A percentile compares a stretch with the other conserved stretches of the same genome.
Conservation (phyloP, 495 filamentous ascomycete genomes). For the Hyaloscypha variabilis region DNA sequence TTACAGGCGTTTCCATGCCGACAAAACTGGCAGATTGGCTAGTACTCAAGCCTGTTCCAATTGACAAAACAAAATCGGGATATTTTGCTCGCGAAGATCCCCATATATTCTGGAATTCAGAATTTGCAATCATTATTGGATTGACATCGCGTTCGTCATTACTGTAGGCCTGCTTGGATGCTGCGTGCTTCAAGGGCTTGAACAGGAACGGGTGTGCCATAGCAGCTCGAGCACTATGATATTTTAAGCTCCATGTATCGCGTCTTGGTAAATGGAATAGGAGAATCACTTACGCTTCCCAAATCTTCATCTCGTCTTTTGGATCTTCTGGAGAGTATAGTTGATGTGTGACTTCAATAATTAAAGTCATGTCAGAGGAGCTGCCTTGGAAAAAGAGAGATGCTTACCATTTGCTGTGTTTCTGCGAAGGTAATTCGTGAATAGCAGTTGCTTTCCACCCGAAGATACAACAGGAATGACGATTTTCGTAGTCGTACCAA, state of each 20-base stretch:
- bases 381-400: conserved; percentile 51
- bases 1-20: too few relatives aligned
- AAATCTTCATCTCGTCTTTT: conserved; percentile 41
- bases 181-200: too few relatives aligned
- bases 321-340: conserved; percentile 48
- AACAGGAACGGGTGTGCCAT: conserved; percentile 42
- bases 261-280: not conserved
- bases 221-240: conserved; percentile 44
- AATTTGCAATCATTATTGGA: too few relatives aligned
- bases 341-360: conserved; percentile 33
- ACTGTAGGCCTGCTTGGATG: too few relatives aligned
- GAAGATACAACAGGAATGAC: conserved; percentile 40
- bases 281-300: conserved; percentile 54
- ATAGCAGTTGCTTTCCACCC: conserved; percentile 34
- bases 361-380: too few relatives aligned
- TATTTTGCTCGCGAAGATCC: too few relatives aligned
- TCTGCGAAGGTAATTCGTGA: conserved; percentile 45
- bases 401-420: conserved; percentile 39
- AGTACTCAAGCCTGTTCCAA: too few relatives aligned
- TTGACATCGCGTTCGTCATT: too few relatives aligned
- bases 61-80: too few relatives aligned
- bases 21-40: too few relatives aligned
- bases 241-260: conserved; percentile 15
- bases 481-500: conserved; percentile 39
- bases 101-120: too few relatives aligned